A percentile compares a stretch with the other conserved stretches of the same genome.
phyloP scores from a whole-genome alignment of 2,329 filamentous ascomycete genomes.

The Aureobasidium vineae region DNA sequence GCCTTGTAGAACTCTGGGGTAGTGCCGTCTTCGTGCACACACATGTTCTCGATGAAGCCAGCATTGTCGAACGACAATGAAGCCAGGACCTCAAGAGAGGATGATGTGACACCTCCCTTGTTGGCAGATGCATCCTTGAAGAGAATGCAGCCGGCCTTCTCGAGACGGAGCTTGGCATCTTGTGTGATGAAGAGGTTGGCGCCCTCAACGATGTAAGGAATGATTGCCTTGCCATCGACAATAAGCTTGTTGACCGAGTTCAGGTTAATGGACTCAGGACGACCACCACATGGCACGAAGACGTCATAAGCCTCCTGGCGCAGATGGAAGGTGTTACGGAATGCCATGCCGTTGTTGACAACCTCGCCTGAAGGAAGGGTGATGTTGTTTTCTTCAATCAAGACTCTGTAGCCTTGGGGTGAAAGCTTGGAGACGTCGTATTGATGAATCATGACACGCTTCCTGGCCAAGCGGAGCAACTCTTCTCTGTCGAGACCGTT shows the following conservation, averaged over 20 bases:
- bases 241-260: conserved; percentile 85
- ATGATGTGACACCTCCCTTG: conserved; percentile 97
- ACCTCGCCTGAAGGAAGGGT: conserved; percentile 84
- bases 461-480: conserved; percentile 78
- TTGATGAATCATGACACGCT: conserved; percentile 82
- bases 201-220: conserved; percentile 96
- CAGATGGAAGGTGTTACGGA: conserved; percentile 97
- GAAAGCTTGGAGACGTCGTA: conserved; percentile 87
- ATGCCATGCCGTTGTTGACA: conserved; percentile 85
- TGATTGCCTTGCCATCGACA: conserved; percentile 77
- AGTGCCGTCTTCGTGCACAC: conserved; percentile 71
- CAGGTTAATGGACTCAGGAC: conserved; percentile 94
- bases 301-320: conserved; percentile 71
- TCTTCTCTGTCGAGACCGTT: conserved; percentile 83
- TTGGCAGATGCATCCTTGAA: conserved; percentile 99
- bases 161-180: conserved; percentile 91
- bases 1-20: conserved; percentile 87
- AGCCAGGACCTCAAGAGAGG: conserved; percentile 91
- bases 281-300: conserved; percentile 94
- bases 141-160: conserved; percentile 89
- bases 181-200: conserved; percentile 99
- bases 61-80: conserved; percentile 91
- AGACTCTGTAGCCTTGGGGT: conserved; percentile 80
- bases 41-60: conserved; percentile 92
- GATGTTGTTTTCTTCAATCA: conserved; percentile 87